Evolutionary conservation across 345 rosid species (phyloP).

Genomic region (Heritiera littoralis): DNA sequence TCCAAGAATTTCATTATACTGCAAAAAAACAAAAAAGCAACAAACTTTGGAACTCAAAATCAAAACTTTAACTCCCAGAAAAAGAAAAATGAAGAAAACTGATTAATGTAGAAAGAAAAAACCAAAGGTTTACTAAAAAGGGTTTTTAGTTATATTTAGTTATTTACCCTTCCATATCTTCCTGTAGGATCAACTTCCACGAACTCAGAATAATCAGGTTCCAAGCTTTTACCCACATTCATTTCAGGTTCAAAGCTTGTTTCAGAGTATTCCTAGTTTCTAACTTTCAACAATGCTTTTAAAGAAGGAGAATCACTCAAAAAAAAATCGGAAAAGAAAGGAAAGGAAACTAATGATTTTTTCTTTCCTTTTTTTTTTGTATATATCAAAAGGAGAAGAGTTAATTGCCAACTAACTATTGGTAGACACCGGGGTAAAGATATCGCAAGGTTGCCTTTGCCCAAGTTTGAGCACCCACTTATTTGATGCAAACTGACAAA

Average conservation of each 20-base stretch:
- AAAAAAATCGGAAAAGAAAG: background rate
- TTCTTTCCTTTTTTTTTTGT: background rate
- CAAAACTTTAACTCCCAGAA: background rate
- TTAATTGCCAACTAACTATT: conserved; percentile 39
- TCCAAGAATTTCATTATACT: conserved; percentile 96
- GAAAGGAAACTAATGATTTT: background rate
- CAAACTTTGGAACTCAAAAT: conserved; percentile 12
- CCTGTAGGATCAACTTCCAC: conserved; percentile 98
- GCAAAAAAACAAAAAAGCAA: conserved; percentile 24
- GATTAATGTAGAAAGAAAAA: conserved; percentile 10
- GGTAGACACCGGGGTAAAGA: conserved; percentile 31
- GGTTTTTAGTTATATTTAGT: background rate
- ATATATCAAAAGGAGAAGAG: background rate
- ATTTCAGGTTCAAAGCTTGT: conserved; percentile 26
- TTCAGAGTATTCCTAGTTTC: background rate
- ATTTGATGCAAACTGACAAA: conserved; percentile 31
- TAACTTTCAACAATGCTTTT: conserved; percentile 4
- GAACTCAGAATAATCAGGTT: conserved; percentile 54
- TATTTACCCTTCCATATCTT: conserved; percentile 92
- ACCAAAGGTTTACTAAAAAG: background rate
- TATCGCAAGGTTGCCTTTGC: conserved; percentile 35
- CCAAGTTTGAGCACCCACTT: background rate
- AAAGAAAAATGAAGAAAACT: background rate
- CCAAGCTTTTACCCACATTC: conserved; percentile 35
- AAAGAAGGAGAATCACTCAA: background rate